Conservation (phyloP, 352 stramenopile genomes). For the Globisporangium camurandrum region DNA sequence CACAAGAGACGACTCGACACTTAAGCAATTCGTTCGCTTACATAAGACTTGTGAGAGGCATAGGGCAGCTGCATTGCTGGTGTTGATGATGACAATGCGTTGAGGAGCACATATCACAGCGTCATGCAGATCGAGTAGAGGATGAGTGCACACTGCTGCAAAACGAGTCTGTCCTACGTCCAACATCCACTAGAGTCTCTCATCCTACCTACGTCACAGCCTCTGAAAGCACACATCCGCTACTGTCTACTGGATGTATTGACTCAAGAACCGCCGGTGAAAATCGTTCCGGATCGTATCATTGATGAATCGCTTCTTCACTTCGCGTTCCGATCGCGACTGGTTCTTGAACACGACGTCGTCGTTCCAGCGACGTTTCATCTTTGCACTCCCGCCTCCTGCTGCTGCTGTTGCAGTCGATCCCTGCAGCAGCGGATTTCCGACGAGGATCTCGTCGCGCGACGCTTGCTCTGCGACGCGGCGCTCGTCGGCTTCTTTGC, state of each 20-base stretch:
- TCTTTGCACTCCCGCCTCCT: slow-evolving; percentile 34
- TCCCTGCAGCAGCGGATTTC: slow-evolving; percentile 89
- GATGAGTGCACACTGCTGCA: too few relatives aligned
- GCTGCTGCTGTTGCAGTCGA: slow-evolving; percentile 13
- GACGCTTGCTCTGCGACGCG: slow-evolving; percentile 71
- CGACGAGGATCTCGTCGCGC: slow-evolving; percentile 90
- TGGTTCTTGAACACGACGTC: slow-evolving; percentile 99
- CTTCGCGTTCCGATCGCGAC: slow-evolving; percentile 90
- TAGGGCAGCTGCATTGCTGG: too few relatives aligned
- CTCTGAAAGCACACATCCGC: too few relatives aligned
- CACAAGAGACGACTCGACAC: too few relatives aligned
- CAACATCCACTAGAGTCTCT: too few relatives aligned
- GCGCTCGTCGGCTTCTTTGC: slow-evolving; percentile 85
- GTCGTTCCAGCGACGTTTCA: slow-evolving; percentile 98
- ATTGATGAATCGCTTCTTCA: slow-evolving; percentile 99
- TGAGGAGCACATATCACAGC: too few relatives aligned
- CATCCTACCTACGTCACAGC: too few relatives aligned
- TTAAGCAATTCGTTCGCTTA: too few relatives aligned
- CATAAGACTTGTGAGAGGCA: too few relatives aligned
- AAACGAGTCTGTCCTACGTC: too few relatives aligned
- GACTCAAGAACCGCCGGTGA: slow-evolving; percentile 97
- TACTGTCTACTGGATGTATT: slow-evolving; percentile 91
- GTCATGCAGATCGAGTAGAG: too few relatives aligned
- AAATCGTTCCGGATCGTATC: slow-evolving; percentile 99
- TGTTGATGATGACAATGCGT: too few relatives aligned